Percentiles rank a stretch among this genome's conserved stretches.
Conservation (phyloP, 331 rosid species). For the Cydonia oblonga region DNA sequence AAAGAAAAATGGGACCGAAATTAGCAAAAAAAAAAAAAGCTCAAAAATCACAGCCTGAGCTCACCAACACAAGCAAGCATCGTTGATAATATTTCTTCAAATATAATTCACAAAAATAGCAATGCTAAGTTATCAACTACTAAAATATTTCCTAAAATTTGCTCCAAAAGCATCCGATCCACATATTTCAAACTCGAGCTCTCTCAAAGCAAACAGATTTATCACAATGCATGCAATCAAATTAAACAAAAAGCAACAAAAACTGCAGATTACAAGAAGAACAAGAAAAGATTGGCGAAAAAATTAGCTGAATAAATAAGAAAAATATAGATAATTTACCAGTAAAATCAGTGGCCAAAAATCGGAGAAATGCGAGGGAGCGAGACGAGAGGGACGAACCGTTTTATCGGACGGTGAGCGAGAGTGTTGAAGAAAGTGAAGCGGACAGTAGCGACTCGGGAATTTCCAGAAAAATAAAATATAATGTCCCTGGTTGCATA, state of each 20-base stretch:
- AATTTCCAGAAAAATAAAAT: background rate
- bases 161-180: slow-evolving; percentile 43
- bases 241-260: background rate
- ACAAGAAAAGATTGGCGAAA: background rate
- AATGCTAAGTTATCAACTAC: background rate
- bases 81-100: background rate
- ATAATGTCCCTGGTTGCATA: background rate
- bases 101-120: background rate
- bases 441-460: slow-evolving; percentile 11
- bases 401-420: background rate
- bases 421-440: background rate
- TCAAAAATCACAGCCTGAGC: background rate
- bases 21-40: background rate
- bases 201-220: slow-evolving; percentile 18
- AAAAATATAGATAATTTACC: slow-evolving; percentile 7
- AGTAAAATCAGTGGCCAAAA: slow-evolving; percentile 5
- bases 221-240: slow-evolving; percentile 11
- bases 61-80: background rate
- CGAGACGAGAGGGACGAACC: slow-evolving; percentile 6
- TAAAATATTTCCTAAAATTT: background rate
- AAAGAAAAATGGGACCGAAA: background rate
- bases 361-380: slow-evolving; percentile 21
- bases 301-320: background rate
- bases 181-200: slow-evolving; percentile 16
- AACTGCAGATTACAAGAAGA: background rate